Evolutionary conservation across 371 early-diverging fungal genomes (phyloP).

Genomic region (Mortierella sp.): DNA sequence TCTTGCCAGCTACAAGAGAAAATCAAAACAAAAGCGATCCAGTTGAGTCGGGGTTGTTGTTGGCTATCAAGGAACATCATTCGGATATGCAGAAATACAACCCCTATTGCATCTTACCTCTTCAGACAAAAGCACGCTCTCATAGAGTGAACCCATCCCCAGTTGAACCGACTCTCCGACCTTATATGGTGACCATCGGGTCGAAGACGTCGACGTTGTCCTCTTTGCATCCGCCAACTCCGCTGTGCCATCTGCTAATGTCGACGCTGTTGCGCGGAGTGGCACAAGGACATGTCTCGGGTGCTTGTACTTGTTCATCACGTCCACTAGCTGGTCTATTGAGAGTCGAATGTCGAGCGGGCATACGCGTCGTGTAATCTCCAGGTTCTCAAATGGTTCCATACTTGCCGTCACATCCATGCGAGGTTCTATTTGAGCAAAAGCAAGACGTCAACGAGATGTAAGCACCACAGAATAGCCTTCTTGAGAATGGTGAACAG

Average conservation of each 20-base stretch:
- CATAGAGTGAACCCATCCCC: slow-evolving; percentile 49
- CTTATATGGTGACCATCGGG: slow-evolving; percentile 45
- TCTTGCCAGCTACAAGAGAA: slow-evolving; percentile 30
- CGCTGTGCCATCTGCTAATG: slow-evolving; percentile 15
- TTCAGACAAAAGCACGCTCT: slow-evolving; percentile 48
- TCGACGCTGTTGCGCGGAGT: slow-evolving; percentile 19
- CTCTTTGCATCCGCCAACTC: slow-evolving; percentile 37
- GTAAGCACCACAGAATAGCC: too few species aligned
- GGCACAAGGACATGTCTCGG: slow-evolving; percentile 53
- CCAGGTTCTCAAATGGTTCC: slow-evolving; percentile 42
- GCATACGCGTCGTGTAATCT: slow-evolving; percentile 35
- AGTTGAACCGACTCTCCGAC: slow-evolving; percentile 47
- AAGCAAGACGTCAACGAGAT: too few species aligned
- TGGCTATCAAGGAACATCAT: not conserved
- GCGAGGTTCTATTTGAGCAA: slow-evolving; percentile 30
- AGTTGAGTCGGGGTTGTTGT: too few species aligned
- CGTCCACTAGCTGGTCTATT: slow-evolving; percentile 48
- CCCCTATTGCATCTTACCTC: slow-evolving; percentile 23
- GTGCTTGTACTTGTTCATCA: slow-evolving; percentile 41
- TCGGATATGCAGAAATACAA: not conserved
- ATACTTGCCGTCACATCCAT: slow-evolving; percentile 39
- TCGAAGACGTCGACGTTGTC: slow-evolving; percentile 35
- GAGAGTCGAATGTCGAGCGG: slow-evolving; percentile 49
- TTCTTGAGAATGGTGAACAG: too few species aligned
- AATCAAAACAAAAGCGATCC: not conserved